Evolutionary conservation across 139 green algal species (phyloP), one percentile per base, ranked within the genome.

Genomic region (Penium margaritaceum): DNA sequence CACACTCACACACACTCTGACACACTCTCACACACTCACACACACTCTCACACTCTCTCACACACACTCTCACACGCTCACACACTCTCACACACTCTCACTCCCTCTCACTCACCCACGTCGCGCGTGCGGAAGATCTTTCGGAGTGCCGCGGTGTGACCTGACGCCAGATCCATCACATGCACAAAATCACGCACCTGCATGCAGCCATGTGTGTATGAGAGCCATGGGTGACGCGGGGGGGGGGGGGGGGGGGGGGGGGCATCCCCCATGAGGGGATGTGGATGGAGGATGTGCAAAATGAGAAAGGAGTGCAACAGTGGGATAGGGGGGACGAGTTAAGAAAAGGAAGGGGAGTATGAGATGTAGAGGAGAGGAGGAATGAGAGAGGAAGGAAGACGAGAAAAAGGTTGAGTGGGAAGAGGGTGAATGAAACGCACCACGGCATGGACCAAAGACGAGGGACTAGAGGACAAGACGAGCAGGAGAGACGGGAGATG

Each of bases 171-270:
- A 74, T 88, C 85, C 84, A 97, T 91, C 17, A 99, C 94, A 74
- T 99, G 94, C 78, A 98, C 98, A 88, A 98, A 99, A 82, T 99
- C 95, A 27, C 95, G 85, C 67, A 97, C 84, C 64, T 81, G 41
- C 32, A 35, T 21, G 60, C 27, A 54, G 17, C 27, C 14, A 66
- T 37, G n/a, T n/a, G n/a, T n/a, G n/a, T n/a, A n/a, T n/a, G n/a
- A n/a, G n/a, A n/a, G n/a, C n/a, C n/a, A n/a, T n/a, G n/a, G n/a
- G n/a, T n/a, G n/a, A n/a, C n/a, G n/a, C n/a, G n/a, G n/a, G n/a
- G n/a, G 17, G 29, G 47, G 47, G 47, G 47, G 41, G 9, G 41
- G 41, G 41, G 12, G 7, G 41, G 9, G 12, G 41, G 41, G 41
- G 41, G 41, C 41, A 51, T 51, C 41, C 41, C 41, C 41, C 12